Percentiles rank a stretch among this genome's conserved stretches.
phyloP scores from a whole-genome alignment of 2,329 filamentous ascomycete species.

The Alternaria rosae region DNA sequence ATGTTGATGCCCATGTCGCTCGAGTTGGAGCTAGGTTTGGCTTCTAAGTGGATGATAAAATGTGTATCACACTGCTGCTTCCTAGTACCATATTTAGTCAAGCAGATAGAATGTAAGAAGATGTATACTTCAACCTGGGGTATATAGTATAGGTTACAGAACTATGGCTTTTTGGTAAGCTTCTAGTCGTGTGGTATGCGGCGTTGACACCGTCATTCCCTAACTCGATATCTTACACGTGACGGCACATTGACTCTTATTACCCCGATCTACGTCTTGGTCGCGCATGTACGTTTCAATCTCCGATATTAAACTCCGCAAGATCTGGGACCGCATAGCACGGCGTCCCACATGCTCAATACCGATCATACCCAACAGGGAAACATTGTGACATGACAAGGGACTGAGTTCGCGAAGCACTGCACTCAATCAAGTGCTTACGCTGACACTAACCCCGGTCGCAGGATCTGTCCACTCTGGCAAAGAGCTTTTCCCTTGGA shows the following conservation, averaged over 20 bases:
- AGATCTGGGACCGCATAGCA: not conserved
- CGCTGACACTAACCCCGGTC: not conserved
- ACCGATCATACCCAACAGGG: not conserved
- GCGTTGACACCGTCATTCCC: fast-evolving
- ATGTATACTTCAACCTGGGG: no score
- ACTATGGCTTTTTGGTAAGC: no score
- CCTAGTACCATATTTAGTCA: no score
- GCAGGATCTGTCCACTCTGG: not conserved
- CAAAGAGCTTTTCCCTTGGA: constrained; percentile 4
- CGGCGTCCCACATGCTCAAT: not conserved
- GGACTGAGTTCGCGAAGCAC: not conserved
- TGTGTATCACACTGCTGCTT: no score
- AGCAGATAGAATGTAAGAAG: no score
- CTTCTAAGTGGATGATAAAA: no score
- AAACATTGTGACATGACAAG: not conserved
- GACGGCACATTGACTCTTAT: not conserved
- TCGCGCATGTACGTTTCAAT: not conserved
- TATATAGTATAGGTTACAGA: no score
- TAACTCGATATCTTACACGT: not conserved
- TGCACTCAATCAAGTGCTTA: not conserved
- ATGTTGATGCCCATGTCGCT: no score
- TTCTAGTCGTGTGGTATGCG: no score
- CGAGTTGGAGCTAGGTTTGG: no score
- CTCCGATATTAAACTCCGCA: not conserved
- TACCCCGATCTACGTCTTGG: not conserved